Base-by-base conservation (phyloP, 768 basidiomycete genomes). In the Serendipita sp. region DNA sequence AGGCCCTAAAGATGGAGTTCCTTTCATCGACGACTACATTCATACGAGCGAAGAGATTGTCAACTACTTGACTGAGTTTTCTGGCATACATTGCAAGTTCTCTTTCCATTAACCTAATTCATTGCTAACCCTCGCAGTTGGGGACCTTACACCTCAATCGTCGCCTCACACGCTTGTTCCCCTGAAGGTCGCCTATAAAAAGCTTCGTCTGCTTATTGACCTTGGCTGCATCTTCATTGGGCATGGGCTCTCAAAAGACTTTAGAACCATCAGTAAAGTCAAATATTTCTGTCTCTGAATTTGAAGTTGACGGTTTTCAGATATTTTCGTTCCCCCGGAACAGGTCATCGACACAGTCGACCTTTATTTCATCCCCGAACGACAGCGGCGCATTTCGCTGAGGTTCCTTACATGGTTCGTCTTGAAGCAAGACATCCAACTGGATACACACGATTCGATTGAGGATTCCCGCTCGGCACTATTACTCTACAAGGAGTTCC, bases 341-440 rank as follows among this genome's bases (percentile, higher is more conserved):
- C 94, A 94, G 73, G 93, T 99, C 52, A 88, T 94, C 66, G 96
- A 99, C 72, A 99, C 96, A 0, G 95, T 99, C 65, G 92, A 96
- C 72, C 79, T 98, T n/a, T 99, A 93, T 74, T 96, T 89, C 72
- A 71, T 92, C 32, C 83, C 81, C 69, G 75, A 79, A 30, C 84
- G 92, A 28, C 89, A 93, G 69, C 85, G 95, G 16, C 86, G 93
- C 65, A 78, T 98, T 44, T 95, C 93, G 0, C 78, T 99, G 23
- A 84, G 91, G 5, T 99, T 97, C 76, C 79, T 98, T 30, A 84
- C 93, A 0, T 99, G 93, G 91, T 92, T 86, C 73, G 80, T 98
- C n/a, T 78, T 98, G 8, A 81, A 87, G 52, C 85, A 92, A 71
- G 85, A 89, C 69, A 98, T 99, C 65, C 95, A 98, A 73, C 88